Evolutionary conservation across 1,139 yeast species (phyloP), one percentile per base, ranked within the genome.

Genomic region (Kluyveromyces sp.): DNA sequence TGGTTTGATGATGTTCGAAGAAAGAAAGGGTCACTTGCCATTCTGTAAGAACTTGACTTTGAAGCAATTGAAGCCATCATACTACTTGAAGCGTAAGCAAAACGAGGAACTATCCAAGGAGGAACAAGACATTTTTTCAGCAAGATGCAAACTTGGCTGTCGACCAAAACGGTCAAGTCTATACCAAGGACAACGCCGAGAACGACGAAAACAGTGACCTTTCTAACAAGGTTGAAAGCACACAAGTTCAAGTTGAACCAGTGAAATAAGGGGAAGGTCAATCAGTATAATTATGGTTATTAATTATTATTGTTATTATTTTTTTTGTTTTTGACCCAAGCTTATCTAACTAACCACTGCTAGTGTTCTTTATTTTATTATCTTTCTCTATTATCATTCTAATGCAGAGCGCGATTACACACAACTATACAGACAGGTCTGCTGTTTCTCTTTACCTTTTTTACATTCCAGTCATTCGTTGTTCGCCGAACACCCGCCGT

Each of bases 1-100:
- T 43, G 51, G 61, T n/a, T 64, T 81, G 56, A 78, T 86, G 85
- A 70, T 77, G 55, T 84, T 59, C 67, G 89, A 83, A 70, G 95
- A 87, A 71, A 81, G 71, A 63, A 66, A 65, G 39, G 79, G 83
- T 28, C 84, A 80, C 62, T 68, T 80, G 63, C 88, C 88, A 48
- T 74, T 76, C 65, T 62, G 67, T 58, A 78, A 78, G 67, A 67
- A 66, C 53, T 59, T 81, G 59, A 74, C 73, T 37, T 60, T 82
- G 58, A 69, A 69, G 53, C 68, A 81, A 51, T 67, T 83, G 67
- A 83, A 81, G 67, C 92, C 92, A 65, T 72, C 81, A 75, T 82
- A 81, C 67, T 75, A 81, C 71, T 67, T 83, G 54, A 83, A 81
- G 70, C 75, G 75, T 56, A 80, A 81, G 75, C 75, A 80, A 73